Percentiles rank a stretch among this genome's conserved stretches.
Evolutionary conservation across 495 filamentous ascomycete genomes (phyloP).

Genomic region (Aspergillus leporis): DNA sequence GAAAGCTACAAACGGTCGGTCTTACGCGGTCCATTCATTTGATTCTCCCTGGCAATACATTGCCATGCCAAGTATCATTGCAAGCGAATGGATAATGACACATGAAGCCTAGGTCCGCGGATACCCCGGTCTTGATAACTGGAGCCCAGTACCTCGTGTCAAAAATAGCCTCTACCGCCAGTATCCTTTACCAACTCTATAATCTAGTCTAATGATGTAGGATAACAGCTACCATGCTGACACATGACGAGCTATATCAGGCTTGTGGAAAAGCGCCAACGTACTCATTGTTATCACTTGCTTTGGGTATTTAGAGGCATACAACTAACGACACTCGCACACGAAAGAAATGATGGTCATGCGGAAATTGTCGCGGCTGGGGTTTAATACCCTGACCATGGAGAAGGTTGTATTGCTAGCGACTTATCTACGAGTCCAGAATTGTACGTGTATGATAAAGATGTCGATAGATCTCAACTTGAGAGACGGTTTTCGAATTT

Average conservation of each 20-base stretch:
- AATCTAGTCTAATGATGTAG: slow-evolving; percentile 20
- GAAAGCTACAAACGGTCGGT: slow-evolving; percentile 38
- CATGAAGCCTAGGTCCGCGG: not conserved
- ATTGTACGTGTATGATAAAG: not conserved
- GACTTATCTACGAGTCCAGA: not conserved
- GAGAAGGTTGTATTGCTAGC: not conserved
- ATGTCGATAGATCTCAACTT: not conserved
- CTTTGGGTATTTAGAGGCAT: slow-evolving; percentile 35
- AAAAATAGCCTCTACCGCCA: not conserved
- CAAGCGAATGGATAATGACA: not conserved
- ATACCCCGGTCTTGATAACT: not conserved
- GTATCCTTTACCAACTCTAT: slow-evolving; percentile 1
- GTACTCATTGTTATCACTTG: slow-evolving; percentile 25
- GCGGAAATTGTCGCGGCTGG: slow-evolving; percentile 33
- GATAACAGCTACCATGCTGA: slow-evolving; percentile 27
- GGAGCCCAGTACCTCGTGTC: not conserved
- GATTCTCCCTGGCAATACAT: not conserved
- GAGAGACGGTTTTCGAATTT: not conserved
- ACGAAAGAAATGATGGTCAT: slow-evolving; percentile 18
- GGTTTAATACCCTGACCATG: slow-evolving; percentile 28
- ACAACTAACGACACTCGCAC: slow-evolving; percentile 38
- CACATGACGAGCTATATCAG: slow-evolving; percentile 15
- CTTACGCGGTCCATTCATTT: not conserved
- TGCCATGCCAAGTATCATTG: not conserved
- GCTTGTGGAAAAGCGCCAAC: slow-evolving; percentile 15